phyloP scores from a whole-genome alignment of 2,329 filamentous ascomycete genomes.

The Dactylellina haptotyla region DNA sequence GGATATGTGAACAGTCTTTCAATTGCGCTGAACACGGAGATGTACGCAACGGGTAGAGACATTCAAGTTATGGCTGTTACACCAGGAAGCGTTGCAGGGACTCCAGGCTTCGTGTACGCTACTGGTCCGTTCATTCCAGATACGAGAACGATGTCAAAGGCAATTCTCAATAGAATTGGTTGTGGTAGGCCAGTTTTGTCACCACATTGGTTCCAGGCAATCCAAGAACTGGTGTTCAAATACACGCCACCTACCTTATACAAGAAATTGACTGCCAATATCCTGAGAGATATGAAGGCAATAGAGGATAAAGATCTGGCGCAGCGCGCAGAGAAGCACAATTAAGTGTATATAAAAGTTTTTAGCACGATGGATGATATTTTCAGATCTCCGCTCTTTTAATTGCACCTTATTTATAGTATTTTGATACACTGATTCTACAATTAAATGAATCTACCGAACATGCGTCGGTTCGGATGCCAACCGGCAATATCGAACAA shows the following conservation, averaged over 20 bases:
- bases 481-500: no score
- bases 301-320: conserved; percentile 28
- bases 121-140: conserved; percentile 6
- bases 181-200: conserved; percentile 17
- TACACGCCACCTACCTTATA: conserved; percentile 23
- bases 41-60: conserved; percentile 37
- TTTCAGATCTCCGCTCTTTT: no score
- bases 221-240: conserved; percentile 26
- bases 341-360: not conserved
- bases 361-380: no score
- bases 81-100: conserved; percentile 24
- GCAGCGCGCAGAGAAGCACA: not conserved
- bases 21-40: conserved; percentile 34
- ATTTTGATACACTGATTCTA: no score
- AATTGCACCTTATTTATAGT: no score
- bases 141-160: conserved; percentile 26
- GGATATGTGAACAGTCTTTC: conserved; percentile 41
- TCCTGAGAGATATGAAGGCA: conserved; percentile 25
- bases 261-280: conserved; percentile 22
- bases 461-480: no score
- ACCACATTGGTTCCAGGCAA: conserved; percentile 37
- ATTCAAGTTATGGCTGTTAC: conserved; percentile 41
- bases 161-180: conserved; percentile 39
- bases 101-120: conserved; percentile 24
- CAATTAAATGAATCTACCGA: no score